A percentile compares a stretch with the other conserved stretches of the same genome.
Conservation (phyloP, 2,329 filamentous ascomycete genomes). For the Sporothrix inflata region DNA sequence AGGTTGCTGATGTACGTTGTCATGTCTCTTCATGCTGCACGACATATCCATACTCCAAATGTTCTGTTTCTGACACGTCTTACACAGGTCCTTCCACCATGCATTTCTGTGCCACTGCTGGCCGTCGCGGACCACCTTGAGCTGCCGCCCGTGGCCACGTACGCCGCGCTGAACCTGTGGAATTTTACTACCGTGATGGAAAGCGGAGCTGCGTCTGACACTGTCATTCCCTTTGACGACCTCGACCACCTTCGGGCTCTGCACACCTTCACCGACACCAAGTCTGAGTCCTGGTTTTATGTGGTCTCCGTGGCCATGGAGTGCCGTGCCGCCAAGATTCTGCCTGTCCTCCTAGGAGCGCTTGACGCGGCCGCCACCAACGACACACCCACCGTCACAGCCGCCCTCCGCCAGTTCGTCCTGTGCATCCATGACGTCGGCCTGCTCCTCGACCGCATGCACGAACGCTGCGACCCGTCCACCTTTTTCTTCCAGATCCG, state of each 20-base stretch:
- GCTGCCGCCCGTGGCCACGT: slow-evolving; percentile 87
- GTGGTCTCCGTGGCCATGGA: slow-evolving; percentile 88
- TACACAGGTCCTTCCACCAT: slow-evolving; percentile 55
- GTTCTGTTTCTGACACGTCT: too few species aligned
- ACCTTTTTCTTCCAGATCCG: slow-evolving; percentile 89
- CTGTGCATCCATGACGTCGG: slow-evolving; percentile 70
- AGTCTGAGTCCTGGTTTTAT: slow-evolving; percentile 95
- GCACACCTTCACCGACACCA: slow-evolving; percentile 83
- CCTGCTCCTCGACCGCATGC: slow-evolving; percentile 75
- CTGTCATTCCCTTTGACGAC: slow-evolving; percentile 50
- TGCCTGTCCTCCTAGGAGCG: slow-evolving; percentile 77
- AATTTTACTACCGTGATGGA: slow-evolving; percentile 62
- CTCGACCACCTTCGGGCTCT: slow-evolving; percentile 72
- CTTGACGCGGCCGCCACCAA: slow-evolving; percentile 67
- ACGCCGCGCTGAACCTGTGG: slow-evolving; percentile 85
- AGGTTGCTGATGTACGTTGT: slow-evolving; percentile 70
- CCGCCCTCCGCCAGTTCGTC: slow-evolving; percentile 66
- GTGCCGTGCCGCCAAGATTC: slow-evolving; percentile 72
- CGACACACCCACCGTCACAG: slow-evolving; percentile 55
- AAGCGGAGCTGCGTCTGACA: background rate
- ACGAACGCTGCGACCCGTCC: slow-evolving; percentile 83
- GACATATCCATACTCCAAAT: too few species aligned
- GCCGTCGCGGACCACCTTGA: slow-evolving; percentile 72
- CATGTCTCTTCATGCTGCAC: too few species aligned
- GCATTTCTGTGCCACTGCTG: slow-evolving; percentile 77